Percentiles rank a stretch among this genome's conserved stretches.
These are phyloP conservation scores for Secale cereale DNA, from an alignment of 176 grass and related monocot genomes.

Conservation along the genomic window DNA sequence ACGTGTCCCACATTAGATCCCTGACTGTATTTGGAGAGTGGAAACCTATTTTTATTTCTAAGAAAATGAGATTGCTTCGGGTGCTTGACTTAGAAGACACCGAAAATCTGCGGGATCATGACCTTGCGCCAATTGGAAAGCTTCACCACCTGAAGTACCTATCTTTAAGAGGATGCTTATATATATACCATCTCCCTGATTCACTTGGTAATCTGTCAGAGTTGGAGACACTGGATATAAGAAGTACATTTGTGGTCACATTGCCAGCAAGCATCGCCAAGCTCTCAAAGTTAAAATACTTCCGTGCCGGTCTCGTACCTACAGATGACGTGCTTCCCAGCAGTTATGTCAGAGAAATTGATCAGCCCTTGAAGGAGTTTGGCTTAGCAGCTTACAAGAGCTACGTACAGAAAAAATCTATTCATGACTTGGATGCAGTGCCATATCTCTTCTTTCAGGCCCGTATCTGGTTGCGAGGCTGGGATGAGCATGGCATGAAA, in stretches of 20 bases:
- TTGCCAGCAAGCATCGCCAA: not conserved
- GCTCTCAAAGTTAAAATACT: not conserved
- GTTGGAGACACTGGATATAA: not conserved
- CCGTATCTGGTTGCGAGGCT: no score
- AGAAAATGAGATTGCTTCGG: slow-evolving; percentile 19
- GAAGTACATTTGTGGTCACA: not conserved
- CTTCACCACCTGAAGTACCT: slow-evolving; percentile 28
- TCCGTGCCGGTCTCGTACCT: not conserved
- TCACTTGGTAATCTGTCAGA: not conserved
- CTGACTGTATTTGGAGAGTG: slow-evolving; percentile 2
- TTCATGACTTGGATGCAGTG: not conserved
- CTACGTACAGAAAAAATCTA: not conserved
- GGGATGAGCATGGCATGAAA: not conserved
- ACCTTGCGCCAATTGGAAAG: slow-evolving; percentile 6
- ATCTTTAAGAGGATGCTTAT: not conserved
- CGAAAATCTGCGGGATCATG: not conserved
- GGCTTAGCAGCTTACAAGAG: not conserved
- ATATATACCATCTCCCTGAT: not conserved
- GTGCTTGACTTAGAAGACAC: slow-evolving; percentile 34
- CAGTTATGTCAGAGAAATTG: no score
- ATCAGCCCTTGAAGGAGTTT: no score
- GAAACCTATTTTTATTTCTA: not conserved
- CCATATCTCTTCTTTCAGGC: no score
- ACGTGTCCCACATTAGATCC: slow-evolving; percentile 7
- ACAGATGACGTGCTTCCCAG: not conserved